Evolutionary conservation across 2,329 filamentous ascomycete genomes (phyloP), one percentile per base, ranked within the genome.

Genomic region (Xylaria sp.): DNA sequence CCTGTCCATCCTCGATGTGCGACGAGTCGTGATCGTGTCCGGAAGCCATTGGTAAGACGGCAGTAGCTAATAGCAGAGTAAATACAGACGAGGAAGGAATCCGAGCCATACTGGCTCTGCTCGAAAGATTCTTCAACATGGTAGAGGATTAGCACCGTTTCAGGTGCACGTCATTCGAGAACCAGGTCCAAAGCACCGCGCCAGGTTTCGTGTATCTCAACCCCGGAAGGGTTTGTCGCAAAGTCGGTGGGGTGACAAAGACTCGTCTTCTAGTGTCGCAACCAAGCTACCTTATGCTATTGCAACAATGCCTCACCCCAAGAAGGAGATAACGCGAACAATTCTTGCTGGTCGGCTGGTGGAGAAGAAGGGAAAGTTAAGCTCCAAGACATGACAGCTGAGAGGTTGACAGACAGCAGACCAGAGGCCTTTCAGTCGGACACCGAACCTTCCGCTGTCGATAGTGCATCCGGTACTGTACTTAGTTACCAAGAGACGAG

Each of bases 1-100:
- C 85, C 73, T 90, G 81, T 74, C 92, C 93, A 72, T 92, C 89
- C 17, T 89, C 87, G 70, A 96, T 90, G 54, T 86, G 82, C 61
- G 81, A 81, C 58, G 81, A 80, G 72, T 82, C 81, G 77, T 86
- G 84, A 50, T 86, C 85, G 79, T 89, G 86, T 68, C 65, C 77
- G 69, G 65, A 67, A 59, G 74, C 75, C 72, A 75, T 75, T 17
- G 76, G 75, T 53, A 78, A 60, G 39, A 66, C 67, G 62, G 75
- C 70, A 24, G 72, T 54, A 51, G 61, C 66, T 36, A 78, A 58
- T 32, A 75, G 62, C 21, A 76, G 61, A 34, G 62, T 39, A 60
- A 53, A 67, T 60, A 71, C 60, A 57, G 69, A 68, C 59, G 65
- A 67, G n/a, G 59, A 61, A 69, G 69, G 64, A 24, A 1, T 47